Base-by-base conservation (phyloP, 2,329 filamentous ascomycete species). In the Aspergillus tamarii region DNA sequence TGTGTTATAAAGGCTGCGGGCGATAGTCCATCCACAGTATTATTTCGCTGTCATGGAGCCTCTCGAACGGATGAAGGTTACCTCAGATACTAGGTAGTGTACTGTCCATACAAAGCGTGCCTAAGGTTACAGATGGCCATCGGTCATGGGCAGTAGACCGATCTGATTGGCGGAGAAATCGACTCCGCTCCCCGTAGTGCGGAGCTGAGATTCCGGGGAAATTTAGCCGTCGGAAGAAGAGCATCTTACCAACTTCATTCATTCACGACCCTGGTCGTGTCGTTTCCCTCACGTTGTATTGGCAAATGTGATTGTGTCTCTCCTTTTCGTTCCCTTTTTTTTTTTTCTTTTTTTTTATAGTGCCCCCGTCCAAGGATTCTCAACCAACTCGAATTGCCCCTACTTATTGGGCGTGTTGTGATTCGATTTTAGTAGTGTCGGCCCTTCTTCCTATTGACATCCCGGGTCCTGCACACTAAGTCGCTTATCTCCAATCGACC, bases 131-230 rank as follows among this genome's bases (percentile, higher is more conserved):
- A 9, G 36, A 28, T 23, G 5, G 14, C 4, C 7, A 5, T 34
- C 32, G 9, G 32, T 11, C 32, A 34, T 34, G 32, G 34, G 34
- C 14, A 36, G 6, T 16, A 36, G 34, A 16, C 34, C 1, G 14
- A 14, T 36, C 8, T 74, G 64, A 77, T 77, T 77, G 74, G 74
- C 71, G 74, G 74, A 77, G 69, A 70, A 77, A 75, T 67, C 50
- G 57, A 59, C 62, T 65, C 72, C 73, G 69, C 65, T 62, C 64
- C 63, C 65, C 65, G 64, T 66, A 32, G 59, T 57, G 64, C 57
- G 64, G 61, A 66, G 65, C 59, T 55, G 59, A 61, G 61, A 64
- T 61, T 53, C 63, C 65, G 69, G 69, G 69, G 68, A 71, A 71
- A 70, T 70, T 70, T 63, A 59, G 55, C 67, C 65, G 62, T 67